Conservation (phyloP, 495 filamentous ascomycete genomes). For the Penicillium riverlandense region DNA sequence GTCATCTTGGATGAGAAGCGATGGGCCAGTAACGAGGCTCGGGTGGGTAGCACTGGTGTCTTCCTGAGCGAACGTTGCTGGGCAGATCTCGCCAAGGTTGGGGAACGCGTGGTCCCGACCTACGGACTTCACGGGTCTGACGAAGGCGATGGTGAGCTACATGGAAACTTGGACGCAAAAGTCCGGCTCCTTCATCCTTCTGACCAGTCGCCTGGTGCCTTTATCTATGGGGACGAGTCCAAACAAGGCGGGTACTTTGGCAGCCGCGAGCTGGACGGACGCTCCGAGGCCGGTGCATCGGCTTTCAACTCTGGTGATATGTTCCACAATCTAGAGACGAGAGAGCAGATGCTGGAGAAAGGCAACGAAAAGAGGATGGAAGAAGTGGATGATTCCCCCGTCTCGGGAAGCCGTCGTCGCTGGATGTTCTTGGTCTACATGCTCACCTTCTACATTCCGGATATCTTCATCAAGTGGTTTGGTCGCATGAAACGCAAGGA, state of each 20-base stretch:
- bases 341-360: conserved; percentile 87
- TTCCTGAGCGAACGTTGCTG: conserved; percentile 95
- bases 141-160: conserved; percentile 35
- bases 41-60: conserved; percentile 84
- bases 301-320: conserved; percentile 89
- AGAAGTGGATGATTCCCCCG: conserved; percentile 76
- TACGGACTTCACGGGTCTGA: conserved; percentile 45
- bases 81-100: conserved; percentile 75
- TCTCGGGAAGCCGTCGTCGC: conserved; percentile 77
- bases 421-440: conserved; percentile 87
- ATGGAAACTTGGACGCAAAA: conserved; percentile 58
- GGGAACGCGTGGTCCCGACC: conserved; percentile 54
- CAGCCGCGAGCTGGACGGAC: conserved; percentile 71
- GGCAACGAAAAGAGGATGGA: conserved; percentile 84
- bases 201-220: conserved; percentile 52
- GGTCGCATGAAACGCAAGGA: conserved; percentile 90
- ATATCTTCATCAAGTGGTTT: conserved; percentile 69
- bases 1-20: conserved; percentile 78
- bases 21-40: conserved; percentile 89
- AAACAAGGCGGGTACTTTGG: conserved; percentile 69
- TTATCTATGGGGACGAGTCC: conserved; percentile 62
- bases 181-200: conserved; percentile 57
- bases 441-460: conserved; percentile 81
- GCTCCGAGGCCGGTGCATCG: conserved; percentile 84
- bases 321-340: conserved; percentile 94